A percentile compares a stretch with the other conserved stretches of the same genome.
phyloP scores from a whole-genome alignment of 176 grass and related monocot genomes.

The Puya raimondii region DNA sequence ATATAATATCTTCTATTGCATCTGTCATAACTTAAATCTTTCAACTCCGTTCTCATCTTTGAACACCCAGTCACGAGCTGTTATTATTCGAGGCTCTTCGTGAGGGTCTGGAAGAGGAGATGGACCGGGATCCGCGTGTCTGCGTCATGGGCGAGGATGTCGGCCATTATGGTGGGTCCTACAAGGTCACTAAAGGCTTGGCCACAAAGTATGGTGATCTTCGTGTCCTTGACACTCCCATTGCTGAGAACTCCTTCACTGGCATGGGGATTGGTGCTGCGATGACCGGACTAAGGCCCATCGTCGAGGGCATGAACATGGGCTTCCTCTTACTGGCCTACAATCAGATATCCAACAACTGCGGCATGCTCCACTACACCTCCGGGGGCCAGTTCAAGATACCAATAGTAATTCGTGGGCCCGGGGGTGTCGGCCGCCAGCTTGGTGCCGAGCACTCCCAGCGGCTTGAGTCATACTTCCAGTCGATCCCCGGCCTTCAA shows the following conservation, averaged over 20 bases:
- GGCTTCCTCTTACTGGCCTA: conserved; percentile 86
- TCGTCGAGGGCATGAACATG: conserved; percentile 96
- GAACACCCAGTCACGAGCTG: conserved; percentile 47
- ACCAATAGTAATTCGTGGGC: conserved; percentile 77
- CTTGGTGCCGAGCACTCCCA: conserved; percentile 88
- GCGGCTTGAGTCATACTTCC: conserved; percentile 85
- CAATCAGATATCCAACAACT: conserved; percentile 97
- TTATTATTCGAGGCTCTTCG: conserved; percentile 80
- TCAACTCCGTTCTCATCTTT: background rate
- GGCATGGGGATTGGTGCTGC: conserved; percentile 87
- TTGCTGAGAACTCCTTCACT: conserved; percentile 83
- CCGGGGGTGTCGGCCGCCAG: conserved; percentile 78
- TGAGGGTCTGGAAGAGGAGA: conserved; percentile 86
- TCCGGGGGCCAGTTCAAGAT: conserved; percentile 91
- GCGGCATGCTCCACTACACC: conserved; percentile 97
- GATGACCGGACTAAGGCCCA: conserved; percentile 62
- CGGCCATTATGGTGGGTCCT: conserved; percentile 79
- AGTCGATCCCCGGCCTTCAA: conserved; percentile 85
- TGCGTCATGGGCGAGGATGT: conserved; percentile 87
- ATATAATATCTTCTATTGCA: background rate
- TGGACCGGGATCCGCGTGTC: conserved; percentile 64
- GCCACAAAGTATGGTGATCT: conserved; percentile 71
- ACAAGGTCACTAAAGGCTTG: conserved; percentile 88
- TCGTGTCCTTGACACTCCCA: conserved; percentile 79
- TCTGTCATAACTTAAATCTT: background rate